Evolutionary conservation across 2,329 filamentous ascomycete genomes (phyloP).

Genomic region (Stagonosporopsis chrysanthemi): DNA sequence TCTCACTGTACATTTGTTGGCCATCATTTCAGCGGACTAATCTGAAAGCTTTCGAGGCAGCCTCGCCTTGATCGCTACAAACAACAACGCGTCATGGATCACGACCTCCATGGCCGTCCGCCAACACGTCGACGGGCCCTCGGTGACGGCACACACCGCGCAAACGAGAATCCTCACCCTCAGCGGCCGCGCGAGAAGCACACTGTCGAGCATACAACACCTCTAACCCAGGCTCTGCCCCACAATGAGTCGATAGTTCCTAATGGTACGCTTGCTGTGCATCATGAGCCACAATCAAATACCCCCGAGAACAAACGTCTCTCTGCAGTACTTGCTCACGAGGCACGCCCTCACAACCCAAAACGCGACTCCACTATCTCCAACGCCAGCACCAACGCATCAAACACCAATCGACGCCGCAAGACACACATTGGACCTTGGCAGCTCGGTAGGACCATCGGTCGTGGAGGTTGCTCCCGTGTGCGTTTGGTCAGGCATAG

Average conservation of each 20-base stretch:
- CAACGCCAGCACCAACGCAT: constrained; percentile 63
- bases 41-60: constrained; percentile 18
- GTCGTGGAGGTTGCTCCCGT: constrained; percentile 86
- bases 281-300: constrained; percentile 39
- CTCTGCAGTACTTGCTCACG: constrained; percentile 59
- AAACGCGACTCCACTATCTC: constrained; percentile 61
- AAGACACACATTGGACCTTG: constrained; percentile 90
- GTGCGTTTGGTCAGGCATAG: constrained; percentile 86
- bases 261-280: constrained; percentile 54
- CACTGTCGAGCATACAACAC: constrained; percentile 22
- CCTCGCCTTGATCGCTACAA: constrained; percentile 19
- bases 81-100: constrained; percentile 38
- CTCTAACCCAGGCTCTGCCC: constrained; percentile 40
- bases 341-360: constrained; percentile 57
- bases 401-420: constrained; percentile 58
- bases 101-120: constrained; percentile 38
- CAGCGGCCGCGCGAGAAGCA: constrained; percentile 33
- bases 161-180: constrained; percentile 37
- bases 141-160: constrained; percentile 44
- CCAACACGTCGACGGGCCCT: constrained; percentile 44
- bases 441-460: constrained; percentile 88
- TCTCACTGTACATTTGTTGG: constrained; percentile 33
- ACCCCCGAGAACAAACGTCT: constrained; percentile 61
- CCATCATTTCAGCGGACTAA: constrained; percentile 23
- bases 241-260: constrained; percentile 56